Percentiles rank a stretch among this genome's conserved stretches.
These are phyloP conservation scores for Sextonia rubra DNA, from an alignment of 164 flowering plant species.

Conservation along the genomic window DNA sequence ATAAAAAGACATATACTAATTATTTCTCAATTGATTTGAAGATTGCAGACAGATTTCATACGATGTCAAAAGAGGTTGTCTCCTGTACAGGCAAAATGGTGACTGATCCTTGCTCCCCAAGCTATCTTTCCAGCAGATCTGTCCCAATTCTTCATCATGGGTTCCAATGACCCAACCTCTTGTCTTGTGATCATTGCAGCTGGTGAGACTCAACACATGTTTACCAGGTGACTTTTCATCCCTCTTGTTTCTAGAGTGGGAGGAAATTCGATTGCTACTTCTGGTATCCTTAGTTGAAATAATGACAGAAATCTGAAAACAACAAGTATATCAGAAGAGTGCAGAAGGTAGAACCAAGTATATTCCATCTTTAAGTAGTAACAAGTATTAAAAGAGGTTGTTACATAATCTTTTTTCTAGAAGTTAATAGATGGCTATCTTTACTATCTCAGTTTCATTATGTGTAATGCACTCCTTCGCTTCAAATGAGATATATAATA, in stretches of 20 bases:
- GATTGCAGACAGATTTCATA: constrained; percentile 21
- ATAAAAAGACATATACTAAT: neutral
- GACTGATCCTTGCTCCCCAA: constrained; percentile 19
- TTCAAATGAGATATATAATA: neutral
- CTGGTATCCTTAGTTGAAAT: constrained; percentile 16
- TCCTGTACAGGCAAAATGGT: constrained; percentile 56
- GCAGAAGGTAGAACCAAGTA: neutral
- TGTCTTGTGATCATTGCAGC: constrained; percentile 47
- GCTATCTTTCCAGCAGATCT: constrained; percentile 62
- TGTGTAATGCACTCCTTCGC: neutral
- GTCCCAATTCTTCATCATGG: constrained; percentile 34
- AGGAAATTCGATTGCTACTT: neutral
- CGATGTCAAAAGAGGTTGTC: constrained; percentile 30
- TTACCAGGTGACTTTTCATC: constrained; percentile 8
- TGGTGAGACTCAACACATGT: constrained; percentile 35
- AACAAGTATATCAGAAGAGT: constrained; percentile 1
- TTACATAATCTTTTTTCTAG: too few species aligned
- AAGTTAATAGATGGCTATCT: too few species aligned
- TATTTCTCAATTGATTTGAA: neutral
- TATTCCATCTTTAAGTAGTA: neutral
- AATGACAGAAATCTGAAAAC: constrained; percentile 48
- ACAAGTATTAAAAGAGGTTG: too few species aligned
- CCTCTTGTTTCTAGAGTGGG: constrained; percentile 11
- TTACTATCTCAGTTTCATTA: too few species aligned
- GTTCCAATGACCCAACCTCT: constrained; percentile 48